Evolutionary conservation across 1,284 basidiomycete species (phyloP).

Genomic region (Psilocybe mexicana): DNA sequence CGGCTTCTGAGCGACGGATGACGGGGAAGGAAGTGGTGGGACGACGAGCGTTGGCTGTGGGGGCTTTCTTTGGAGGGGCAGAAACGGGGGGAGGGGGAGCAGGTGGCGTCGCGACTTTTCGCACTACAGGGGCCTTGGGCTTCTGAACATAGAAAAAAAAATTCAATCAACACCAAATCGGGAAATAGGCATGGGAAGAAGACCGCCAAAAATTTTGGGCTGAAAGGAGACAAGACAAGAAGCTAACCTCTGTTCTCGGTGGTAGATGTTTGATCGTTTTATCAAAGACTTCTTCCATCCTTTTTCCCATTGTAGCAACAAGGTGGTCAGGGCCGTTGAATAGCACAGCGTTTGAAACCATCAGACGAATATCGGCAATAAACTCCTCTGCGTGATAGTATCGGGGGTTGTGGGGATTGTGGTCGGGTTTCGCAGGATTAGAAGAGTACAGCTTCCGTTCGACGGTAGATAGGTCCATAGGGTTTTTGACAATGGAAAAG

Average conservation of each 20-base stretch:
- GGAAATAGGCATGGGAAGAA: background rate
- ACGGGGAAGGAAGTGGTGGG: constrained; percentile 77
- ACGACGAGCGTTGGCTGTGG: constrained; percentile 48
- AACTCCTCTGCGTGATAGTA: constrained; percentile 81
- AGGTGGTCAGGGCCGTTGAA: constrained; percentile 94
- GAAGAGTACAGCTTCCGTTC: constrained; percentile 85
- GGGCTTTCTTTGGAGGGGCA: constrained; percentile 46
- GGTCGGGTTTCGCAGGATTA: constrained; percentile 76
- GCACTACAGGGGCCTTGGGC: constrained; percentile 53
- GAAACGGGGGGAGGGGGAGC: constrained; percentile 39
- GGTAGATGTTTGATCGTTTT: constrained; percentile 86
- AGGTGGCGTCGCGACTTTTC: constrained; percentile 50
- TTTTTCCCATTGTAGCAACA: constrained; percentile 78
- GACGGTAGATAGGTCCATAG: constrained; percentile 96
- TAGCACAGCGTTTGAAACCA: constrained; percentile 86
- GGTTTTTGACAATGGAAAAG: constrained; percentile 80
- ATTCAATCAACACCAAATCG: background rate
- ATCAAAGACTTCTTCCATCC: constrained; percentile 85
- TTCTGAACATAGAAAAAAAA: constrained; percentile 22
- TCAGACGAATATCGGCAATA: constrained; percentile 77
- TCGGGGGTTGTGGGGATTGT: constrained; percentile 67
- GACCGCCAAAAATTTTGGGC: too few species aligned
- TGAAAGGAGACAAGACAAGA: constrained; percentile 14
- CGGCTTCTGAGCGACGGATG: constrained; percentile 71
- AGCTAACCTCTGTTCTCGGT: constrained; percentile 70